Base-by-base conservation (phyloP, 805 yeast species). In the Phaffomyces thermotolerans region DNA sequence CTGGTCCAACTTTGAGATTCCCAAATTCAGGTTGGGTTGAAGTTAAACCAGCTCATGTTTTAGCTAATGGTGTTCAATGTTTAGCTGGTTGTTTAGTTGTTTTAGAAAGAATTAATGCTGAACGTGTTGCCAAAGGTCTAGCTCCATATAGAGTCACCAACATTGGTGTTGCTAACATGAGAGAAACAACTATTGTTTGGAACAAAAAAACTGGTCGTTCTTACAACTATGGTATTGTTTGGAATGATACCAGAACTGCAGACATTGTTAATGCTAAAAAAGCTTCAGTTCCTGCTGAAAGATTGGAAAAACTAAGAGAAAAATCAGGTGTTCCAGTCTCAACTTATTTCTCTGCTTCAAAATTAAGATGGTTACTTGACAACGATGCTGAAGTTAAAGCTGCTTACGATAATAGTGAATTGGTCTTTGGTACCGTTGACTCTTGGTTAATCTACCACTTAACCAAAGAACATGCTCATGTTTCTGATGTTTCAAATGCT, bases 21-120 rank as follows among this genome's bases (percentile, higher is more conserved):
- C 91, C 93, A 3, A 75, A 78, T 50, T 89, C 91, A 3, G 93
- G 95, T 29, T 89, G 96, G 96, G 93, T 88, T 32, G 96, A 90
- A 67, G 89, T 93, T 65, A 84, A 84, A 69, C 96, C 96, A 10
- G 75, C 76, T 41, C 89, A 83, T 62, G 79, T 90, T 37, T 71
- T 88, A 52, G 83, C 82, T 50, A 83, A 88, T 56, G 90, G 89
- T 24, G 73, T 81, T 34, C 84, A 81, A 58, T 90, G 97, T 68
- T 67, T 90, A 31, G 80, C 80, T 37, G 79, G 79, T 22, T 78
- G 84, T 56, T 64, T 81, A 52, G 68, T 74, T 36, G 67, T 79
- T 25, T 66, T 83, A 53, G 72, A 81, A 48, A 70, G 69, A 43
- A 60, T 79, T 52, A 82, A 83, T 64, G 66, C 72, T 50, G 76